Base-by-base conservation (phyloP, 208 protist species). In the Leishmania mexicana region DNA sequence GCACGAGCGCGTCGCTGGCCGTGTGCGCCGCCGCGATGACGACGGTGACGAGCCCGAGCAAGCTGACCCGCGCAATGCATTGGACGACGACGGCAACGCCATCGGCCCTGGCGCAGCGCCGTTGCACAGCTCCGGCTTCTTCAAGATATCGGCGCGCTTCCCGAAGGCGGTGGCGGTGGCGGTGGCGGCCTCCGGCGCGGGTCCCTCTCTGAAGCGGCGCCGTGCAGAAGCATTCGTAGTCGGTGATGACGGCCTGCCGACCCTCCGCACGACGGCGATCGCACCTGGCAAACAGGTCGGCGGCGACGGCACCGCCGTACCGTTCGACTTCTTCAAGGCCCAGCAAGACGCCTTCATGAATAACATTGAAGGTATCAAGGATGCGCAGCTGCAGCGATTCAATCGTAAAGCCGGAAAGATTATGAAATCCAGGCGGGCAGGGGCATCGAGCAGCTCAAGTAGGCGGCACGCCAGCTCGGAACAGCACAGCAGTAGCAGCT, bases 261-360 rank as follows among this genome's bases (percentile, higher is more conserved):
- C 82, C 57, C 85, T 92, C 73, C 87, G 85, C 57, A 92, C 84
- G 31, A 95, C 87, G 10, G 89, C 89, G 11, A 71, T 92, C n/a
- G 79, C 51, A 0, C 78, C 79, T 7, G 76, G 71, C 31, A 79
- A 81, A 4, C 67, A 54, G 38, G 49, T 15, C 49, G 68, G 70
- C 47, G 62, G 68, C 31, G 42, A 31, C 24, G 70, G 75, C 38
- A 68, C 19, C 10, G 53, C 21, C 3, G 76, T 19, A 53, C 60
- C 77, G 24, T 97, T 97, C 87, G 85, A 97, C 47, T 94, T 89
- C 78, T 96, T 96, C 74, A 45, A 65, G 0, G 88, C 87, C 6
- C 94, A 97, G 81, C 89, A 95, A 58, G 78, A 86, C 5, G 91
- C 85, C 6, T 97, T 97, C 73, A 35, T 88, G 57, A 94, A 94